A percentile compares a stretch with the other conserved stretches of the same genome.
Conservation (phyloP, 169 alveolate genomes). For the Amoebophrya sp. region DNA sequence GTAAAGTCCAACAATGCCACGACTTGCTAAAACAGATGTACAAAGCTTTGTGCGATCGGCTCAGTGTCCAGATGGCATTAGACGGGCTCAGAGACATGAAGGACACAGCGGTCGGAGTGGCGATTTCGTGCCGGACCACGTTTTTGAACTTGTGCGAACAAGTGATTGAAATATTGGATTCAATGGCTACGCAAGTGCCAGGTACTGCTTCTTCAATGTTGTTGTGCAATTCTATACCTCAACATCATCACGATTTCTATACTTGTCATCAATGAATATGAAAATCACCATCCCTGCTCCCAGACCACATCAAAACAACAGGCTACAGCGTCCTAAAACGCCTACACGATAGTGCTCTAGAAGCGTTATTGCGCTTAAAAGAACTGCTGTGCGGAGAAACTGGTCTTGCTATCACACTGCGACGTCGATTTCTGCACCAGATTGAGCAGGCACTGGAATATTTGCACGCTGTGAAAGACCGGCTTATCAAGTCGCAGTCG, state of each 20-base stretch:
- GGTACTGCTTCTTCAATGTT: neutral
- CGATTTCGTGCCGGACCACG: neutral
- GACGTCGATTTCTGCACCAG: neutral
- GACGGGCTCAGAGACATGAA: neutral
- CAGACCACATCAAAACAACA: no score
- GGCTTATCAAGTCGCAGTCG: conserved; percentile 21
- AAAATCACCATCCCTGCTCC: neutral
- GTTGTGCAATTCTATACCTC: neutral
- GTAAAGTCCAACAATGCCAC: neutral
- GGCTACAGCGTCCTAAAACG: neutral
- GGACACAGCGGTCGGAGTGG: neutral
- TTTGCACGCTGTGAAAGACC: neutral
- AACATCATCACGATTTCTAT: neutral
- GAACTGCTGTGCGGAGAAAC: neutral
- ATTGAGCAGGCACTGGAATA: neutral
- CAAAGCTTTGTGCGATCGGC: neutral
- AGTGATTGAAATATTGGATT: neutral
- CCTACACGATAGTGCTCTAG: neutral
- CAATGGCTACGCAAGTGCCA: neutral
- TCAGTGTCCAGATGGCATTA: neutral
- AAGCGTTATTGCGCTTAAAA: neutral
- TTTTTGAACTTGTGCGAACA: neutral
- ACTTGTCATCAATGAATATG: neutral
- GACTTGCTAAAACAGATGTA: neutral
- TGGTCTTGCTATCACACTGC: neutral